phyloP scores from a whole-genome alignment of 2,329 filamentous ascomycete genomes.

The Emergomyces orientalis region DNA sequence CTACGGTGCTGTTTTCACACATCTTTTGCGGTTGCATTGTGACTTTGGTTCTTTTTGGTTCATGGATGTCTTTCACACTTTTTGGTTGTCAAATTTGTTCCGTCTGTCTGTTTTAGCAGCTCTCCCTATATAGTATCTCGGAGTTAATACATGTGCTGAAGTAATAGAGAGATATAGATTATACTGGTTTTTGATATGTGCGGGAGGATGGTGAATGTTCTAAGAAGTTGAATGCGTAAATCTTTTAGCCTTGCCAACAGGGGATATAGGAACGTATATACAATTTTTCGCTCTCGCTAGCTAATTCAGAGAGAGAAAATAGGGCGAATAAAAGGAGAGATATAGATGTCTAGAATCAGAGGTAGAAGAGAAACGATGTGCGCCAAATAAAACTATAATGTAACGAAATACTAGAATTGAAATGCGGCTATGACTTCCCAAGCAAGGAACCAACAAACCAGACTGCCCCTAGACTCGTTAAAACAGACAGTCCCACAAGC shows the following conservation, averaged over 20 bases:
- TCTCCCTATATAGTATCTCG: neutral
- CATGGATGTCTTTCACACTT: neutral
- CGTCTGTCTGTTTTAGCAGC: neutral
- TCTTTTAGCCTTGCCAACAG: neutral
- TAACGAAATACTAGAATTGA: neutral
- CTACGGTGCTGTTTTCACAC: neutral
- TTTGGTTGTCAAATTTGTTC: neutral
- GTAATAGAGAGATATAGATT: neutral
- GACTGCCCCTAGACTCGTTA: constrained; percentile 22
- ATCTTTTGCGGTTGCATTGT: neutral
- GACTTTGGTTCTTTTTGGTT: neutral
- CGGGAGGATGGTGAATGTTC: too few species aligned
- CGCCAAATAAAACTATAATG: neutral
- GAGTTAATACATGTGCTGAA: neutral
- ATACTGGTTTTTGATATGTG: neutral
- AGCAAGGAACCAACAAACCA: constrained; percentile 20
- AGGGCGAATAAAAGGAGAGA: neutral
- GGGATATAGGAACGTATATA: neutral
- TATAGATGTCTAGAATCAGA: neutral
- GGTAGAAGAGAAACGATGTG: neutral
- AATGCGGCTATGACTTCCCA: constrained; percentile 2
- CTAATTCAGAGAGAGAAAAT: neutral
- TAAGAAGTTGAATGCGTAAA: neutral
- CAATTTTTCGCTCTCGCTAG: neutral
- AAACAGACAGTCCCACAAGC: constrained; percentile 20